These are phyloP conservation scores for Arthroderma sp. DNA, from an alignment of 2,329 filamentous ascomycete species.

Conservation along the genomic window DNA sequence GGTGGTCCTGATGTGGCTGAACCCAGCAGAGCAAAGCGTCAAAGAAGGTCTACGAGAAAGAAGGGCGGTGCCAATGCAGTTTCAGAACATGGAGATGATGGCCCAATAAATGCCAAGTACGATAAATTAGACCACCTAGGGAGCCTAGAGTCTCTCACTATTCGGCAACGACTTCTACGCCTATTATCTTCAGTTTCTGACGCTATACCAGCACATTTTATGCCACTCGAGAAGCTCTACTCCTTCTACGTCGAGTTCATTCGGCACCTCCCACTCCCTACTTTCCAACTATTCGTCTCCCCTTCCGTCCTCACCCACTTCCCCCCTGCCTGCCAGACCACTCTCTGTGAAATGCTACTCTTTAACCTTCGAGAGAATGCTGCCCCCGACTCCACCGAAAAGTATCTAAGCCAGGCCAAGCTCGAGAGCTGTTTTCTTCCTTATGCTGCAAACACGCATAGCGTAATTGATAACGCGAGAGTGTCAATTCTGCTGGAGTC, in stretches of 20 bases:
- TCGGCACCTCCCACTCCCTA: constrained; percentile 33
- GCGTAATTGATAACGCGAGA: constrained; percentile 57
- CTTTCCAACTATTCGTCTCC: constrained; percentile 37
- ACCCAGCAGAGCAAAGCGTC: constrained; percentile 24
- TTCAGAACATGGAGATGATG: constrained; percentile 4
- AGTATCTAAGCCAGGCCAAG: constrained; percentile 38
- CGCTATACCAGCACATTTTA: constrained; percentile 26
- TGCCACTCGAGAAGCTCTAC: constrained; percentile 30
- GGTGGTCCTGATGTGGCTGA: constrained; percentile 6
- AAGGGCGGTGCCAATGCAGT: constrained; percentile 12
- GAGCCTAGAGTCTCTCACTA: constrained; percentile 28
- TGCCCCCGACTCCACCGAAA: constrained; percentile 28
- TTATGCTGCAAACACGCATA: constrained; percentile 50
- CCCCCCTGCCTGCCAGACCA: constrained; percentile 32
- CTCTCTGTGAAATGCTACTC: constrained; percentile 44
- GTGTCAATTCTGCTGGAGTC: constrained; percentile 58
- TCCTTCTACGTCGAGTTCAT: constrained; percentile 37
- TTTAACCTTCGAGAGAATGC: constrained; percentile 37
- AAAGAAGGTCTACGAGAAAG: constrained; percentile 15
- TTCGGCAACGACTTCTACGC: constrained; percentile 36
- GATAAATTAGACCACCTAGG: constrained; percentile 25
- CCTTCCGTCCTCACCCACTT: constrained; percentile 35
- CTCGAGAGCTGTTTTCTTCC: constrained; percentile 53
- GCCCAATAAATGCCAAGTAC: constrained; percentile 7
- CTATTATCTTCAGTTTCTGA: constrained; percentile 32